Conservation (phyloP, 306 rosid genomes). For the Malus sylvestris region DNA sequence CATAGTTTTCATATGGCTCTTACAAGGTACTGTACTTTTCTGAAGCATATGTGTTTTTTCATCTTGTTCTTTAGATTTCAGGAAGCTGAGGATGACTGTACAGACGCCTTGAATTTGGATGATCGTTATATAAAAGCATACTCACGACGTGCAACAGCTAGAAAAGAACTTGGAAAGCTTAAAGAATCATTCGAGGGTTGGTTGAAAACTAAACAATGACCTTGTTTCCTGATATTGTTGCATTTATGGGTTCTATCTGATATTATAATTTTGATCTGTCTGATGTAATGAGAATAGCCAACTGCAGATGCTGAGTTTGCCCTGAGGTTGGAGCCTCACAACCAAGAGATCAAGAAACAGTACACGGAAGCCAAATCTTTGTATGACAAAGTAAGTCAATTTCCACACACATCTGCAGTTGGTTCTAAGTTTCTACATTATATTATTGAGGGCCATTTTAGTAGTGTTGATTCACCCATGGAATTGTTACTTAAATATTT, state of each 20-base stretch:
- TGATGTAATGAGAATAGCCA: constrained; percentile 31
- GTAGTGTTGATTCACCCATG: background rate
- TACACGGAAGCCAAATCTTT: constrained; percentile 68
- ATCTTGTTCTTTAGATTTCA: constrained; percentile 45
- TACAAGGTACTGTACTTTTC: background rate
- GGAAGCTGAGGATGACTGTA: constrained; percentile 93
- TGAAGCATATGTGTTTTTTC: background rate
- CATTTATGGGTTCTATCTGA: background rate
- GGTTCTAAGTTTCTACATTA: background rate
- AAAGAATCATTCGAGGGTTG: constrained; percentile 83
- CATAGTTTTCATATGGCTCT: background rate
- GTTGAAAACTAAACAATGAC: constrained; percentile 12
- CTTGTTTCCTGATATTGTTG: constrained; percentile 3
- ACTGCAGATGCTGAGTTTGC: constrained; percentile 89
- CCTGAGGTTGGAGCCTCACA: constrained; percentile 83
- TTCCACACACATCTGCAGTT: background rate
- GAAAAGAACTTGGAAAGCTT: constrained; percentile 79
- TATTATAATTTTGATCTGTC: constrained; percentile 22
- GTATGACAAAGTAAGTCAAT: constrained; percentile 62
- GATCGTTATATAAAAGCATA: constrained; percentile 94
- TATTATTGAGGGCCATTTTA: background rate
- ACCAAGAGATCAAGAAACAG: constrained; percentile 91
- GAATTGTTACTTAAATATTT: background rate
- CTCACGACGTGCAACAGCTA: constrained; percentile 82
- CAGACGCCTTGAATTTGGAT: constrained; percentile 88